Evolutionary conservation across 352 stramenopile genomes (phyloP).

Genomic region (Phytopythium boreale): DNA sequence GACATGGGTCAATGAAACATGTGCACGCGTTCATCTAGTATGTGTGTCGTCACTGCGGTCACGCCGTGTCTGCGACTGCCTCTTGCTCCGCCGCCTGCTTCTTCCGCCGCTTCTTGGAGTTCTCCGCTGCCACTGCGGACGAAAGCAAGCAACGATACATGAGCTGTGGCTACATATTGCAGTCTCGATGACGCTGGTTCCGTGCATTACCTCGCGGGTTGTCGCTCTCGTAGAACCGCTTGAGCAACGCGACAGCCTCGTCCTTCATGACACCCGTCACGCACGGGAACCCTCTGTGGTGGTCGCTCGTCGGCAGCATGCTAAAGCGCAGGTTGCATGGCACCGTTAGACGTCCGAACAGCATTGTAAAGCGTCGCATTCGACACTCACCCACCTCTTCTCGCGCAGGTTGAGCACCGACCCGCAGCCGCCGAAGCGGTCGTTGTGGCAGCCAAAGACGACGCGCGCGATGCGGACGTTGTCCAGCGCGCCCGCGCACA

Average conservation of each 20-base stretch:
- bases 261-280: slow-evolving; percentile 76
- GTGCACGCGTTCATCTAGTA: background rate
- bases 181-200: background rate
- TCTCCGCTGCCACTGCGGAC: slow-evolving; percentile 38
- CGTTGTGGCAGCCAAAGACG: slow-evolving; percentile 91
- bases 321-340: too few species aligned
- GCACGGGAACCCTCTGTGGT: slow-evolving; percentile 62
- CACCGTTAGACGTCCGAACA: too few species aligned
- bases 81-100: slow-evolving; percentile 18
- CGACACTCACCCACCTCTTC: slow-evolving; percentile 31
- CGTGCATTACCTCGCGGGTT: slow-evolving; percentile 77
- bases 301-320: slow-evolving; percentile 33
- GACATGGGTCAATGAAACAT: slow-evolving; percentile 11
- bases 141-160: background rate
- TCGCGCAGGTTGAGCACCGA: slow-evolving; percentile 88
- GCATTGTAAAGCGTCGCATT: too few species aligned
- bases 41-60: background rate
- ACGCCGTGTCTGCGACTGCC: background rate
- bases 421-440: slow-evolving; percentile 91
- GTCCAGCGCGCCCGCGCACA: slow-evolving; percentile 89
- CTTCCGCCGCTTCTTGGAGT: slow-evolving; percentile 81
- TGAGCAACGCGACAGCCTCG: slow-evolving; percentile 81
- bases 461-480: slow-evolving; percentile 72
- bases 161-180: background rate
- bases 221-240: slow-evolving; percentile 87